Percentiles rank a stretch among this genome's conserved stretches.
phyloP scores from a whole-genome alignment of 257 asterid species.

The Fraxinus anomala region DNA sequence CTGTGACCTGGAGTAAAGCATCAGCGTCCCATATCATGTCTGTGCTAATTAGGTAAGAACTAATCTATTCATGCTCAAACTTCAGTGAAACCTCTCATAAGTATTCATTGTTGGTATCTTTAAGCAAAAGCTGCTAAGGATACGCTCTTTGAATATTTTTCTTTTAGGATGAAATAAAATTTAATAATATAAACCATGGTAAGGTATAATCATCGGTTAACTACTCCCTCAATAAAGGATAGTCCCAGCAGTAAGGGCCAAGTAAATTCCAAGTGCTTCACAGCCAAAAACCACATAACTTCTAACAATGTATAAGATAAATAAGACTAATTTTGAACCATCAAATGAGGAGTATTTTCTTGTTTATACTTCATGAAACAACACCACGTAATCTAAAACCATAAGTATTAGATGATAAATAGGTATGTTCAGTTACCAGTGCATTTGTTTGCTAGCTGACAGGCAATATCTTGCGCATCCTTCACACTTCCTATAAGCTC shows the following conservation, averaged over 20 bases:
- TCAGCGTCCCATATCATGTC: not conserved
- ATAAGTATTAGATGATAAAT: not conserved
- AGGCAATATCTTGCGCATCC: constrained; percentile 84
- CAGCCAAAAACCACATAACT: not conserved
- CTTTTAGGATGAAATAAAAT: not conserved
- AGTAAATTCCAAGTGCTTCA: not conserved
- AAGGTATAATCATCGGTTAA: not conserved
- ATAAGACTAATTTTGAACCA: not conserved
- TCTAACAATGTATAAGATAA: not conserved
- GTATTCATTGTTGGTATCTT: not conserved
- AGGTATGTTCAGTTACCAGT: constrained; percentile 48
- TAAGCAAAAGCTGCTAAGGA: not conserved
- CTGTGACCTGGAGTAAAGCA: not conserved
- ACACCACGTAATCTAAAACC: not conserved
- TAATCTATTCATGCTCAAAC: not conserved
- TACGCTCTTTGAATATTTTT: not conserved
- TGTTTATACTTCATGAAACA: not conserved
- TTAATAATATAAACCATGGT: not conserved
- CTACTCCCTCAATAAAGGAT: not conserved
- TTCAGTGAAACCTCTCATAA: not conserved
- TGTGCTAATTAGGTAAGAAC: not conserved
- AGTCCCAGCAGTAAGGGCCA: not conserved
- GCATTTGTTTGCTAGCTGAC: constrained; percentile 83
- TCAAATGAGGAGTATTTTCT: not conserved
- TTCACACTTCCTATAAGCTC: constrained; percentile 83